Conservation (phyloP, 345 rosid species). For the Salix koriyanagi region DNA sequence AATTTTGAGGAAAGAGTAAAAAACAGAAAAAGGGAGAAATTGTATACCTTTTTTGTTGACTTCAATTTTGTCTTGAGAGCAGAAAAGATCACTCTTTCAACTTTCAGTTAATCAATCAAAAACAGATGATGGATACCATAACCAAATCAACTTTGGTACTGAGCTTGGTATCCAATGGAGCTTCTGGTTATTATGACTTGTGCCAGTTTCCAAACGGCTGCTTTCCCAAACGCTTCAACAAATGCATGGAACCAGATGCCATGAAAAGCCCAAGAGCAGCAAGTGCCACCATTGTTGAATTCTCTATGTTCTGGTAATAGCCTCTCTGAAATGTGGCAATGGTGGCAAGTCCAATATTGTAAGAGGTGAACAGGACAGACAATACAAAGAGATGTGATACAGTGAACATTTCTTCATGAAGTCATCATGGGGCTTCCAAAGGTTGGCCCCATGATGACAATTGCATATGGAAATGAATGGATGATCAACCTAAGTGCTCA, state of each 20-base stretch:
- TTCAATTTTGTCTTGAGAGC: neutral
- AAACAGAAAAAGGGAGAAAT: neutral
- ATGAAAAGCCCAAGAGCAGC: conserved; percentile 61
- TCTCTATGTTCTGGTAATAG: conserved; percentile 52
- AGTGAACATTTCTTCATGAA: too few species aligned
- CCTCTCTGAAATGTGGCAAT: conserved; percentile 61
- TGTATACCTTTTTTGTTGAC: neutral
- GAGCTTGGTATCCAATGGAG: neutral
- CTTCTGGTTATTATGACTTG: conserved; percentile 39
- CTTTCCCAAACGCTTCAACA: conserved; percentile 81
- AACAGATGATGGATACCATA: conserved; percentile 7
- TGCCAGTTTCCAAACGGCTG: conserved; percentile 85
- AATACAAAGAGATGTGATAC: too few species aligned
- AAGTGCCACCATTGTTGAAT: conserved; percentile 60
- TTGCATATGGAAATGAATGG: too few species aligned
- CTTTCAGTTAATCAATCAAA: neutral
- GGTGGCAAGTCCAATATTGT: conserved; percentile 5
- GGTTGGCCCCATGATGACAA: too few species aligned
- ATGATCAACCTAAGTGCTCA: too few species aligned
- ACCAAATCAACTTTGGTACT: neutral
- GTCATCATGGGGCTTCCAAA: too few species aligned
- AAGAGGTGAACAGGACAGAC: neutral
- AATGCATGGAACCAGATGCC: conserved; percentile 76
- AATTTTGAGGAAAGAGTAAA: too few species aligned
- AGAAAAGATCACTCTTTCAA: neutral